phyloP scores from a whole-genome alignment of 768 basidiomycete species.

The Leccinellum rugosiceps region DNA sequence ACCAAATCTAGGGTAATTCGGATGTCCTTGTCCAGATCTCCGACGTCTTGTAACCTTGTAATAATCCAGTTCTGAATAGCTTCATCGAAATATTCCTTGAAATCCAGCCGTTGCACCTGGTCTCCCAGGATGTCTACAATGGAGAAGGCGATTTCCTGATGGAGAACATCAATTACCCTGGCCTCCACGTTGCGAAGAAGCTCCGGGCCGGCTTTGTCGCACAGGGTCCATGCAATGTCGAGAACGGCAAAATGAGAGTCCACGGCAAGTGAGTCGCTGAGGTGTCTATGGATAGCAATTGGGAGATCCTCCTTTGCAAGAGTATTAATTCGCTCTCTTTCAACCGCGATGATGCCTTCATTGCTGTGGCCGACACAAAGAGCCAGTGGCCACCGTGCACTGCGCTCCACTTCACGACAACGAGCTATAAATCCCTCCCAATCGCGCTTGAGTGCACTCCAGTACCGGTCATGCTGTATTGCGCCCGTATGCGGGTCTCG shows the following conservation, averaged over 20 bases:
- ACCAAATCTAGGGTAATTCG: constrained; percentile 64
- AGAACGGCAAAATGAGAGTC: constrained; percentile 58
- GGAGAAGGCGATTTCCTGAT: constrained; percentile 76
- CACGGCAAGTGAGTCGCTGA: constrained; percentile 42
- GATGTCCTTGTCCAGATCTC: constrained; percentile 53
- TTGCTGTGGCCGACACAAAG: constrained; percentile 46
- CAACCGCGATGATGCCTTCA: constrained; percentile 57
- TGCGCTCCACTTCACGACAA: constrained; percentile 86
- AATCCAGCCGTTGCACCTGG: constrained; percentile 50
- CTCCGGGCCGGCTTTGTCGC: constrained; percentile 56
- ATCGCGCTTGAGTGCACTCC: constrained; percentile 82
- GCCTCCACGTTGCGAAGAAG: constrained; percentile 55
- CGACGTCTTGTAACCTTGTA: constrained; percentile 54
- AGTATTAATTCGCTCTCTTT: constrained; percentile 72
- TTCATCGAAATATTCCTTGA: constrained; percentile 58
- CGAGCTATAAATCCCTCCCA: constrained; percentile 96
- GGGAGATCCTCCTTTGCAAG: constrained; percentile 67
- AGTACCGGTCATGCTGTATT: constrained; percentile 72
- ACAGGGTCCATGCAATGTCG: constrained; percentile 60
- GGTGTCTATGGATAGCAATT: constrained; percentile 50
- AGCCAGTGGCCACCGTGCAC: constrained; percentile 75
- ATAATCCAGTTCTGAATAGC: constrained; percentile 58
- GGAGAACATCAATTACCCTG: constrained; percentile 59
- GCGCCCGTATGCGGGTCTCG: constrained; percentile 78
- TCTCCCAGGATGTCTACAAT: constrained; percentile 73